Evolutionary conservation across 768 basidiomycete genomes (phyloP).

Genomic region (Trametes cubensis): DNA sequence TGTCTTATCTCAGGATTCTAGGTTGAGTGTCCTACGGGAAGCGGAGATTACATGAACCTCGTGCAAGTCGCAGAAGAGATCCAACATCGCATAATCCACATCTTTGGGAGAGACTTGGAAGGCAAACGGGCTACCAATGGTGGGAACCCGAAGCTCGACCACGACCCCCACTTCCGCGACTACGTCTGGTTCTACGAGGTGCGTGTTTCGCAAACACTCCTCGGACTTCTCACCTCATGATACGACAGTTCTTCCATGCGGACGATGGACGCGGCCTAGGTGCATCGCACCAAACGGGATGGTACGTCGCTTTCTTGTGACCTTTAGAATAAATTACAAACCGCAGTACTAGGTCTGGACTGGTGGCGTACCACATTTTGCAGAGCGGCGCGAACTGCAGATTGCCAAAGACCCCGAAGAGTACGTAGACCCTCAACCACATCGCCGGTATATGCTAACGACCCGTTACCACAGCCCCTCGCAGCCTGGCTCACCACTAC

Average conservation of each 20-base stretch:
- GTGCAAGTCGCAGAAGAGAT: constrained; percentile 95
- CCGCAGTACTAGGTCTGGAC: constrained; percentile 65
- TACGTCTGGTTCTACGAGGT: constrained; percentile 97
- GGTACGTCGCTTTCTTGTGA: constrained; percentile 50
- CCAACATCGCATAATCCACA: constrained; percentile 98
- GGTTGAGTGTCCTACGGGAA: constrained; percentile 95
- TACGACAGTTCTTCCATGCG: constrained; percentile 85
- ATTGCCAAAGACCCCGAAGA: constrained; percentile 91
- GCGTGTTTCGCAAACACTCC: constrained; percentile 16
- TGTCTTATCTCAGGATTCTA: constrained; percentile 25
- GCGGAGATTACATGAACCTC: constrained; percentile 97
- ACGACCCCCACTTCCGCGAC: constrained; percentile 94
- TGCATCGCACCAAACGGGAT: constrained; percentile 98
- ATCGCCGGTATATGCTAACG: neutral
- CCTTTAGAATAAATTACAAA: neutral
- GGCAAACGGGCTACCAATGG: constrained; percentile 92
- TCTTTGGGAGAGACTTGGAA: constrained; percentile 90
- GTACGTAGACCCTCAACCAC: constrained; percentile 48
- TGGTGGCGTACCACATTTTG: constrained; percentile 89
- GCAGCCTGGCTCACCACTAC: constrained; percentile 86
- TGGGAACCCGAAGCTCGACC: constrained; percentile 81
- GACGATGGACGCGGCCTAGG: constrained; percentile 92
- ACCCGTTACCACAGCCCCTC: constrained; percentile 60
- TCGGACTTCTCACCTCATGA: neutral
- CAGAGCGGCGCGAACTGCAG: constrained; percentile 90